These are phyloP conservation scores for Epichloe bromicola DNA, from an alignment of 2,329 filamentous ascomycete species.

Conservation along the genomic window DNA sequence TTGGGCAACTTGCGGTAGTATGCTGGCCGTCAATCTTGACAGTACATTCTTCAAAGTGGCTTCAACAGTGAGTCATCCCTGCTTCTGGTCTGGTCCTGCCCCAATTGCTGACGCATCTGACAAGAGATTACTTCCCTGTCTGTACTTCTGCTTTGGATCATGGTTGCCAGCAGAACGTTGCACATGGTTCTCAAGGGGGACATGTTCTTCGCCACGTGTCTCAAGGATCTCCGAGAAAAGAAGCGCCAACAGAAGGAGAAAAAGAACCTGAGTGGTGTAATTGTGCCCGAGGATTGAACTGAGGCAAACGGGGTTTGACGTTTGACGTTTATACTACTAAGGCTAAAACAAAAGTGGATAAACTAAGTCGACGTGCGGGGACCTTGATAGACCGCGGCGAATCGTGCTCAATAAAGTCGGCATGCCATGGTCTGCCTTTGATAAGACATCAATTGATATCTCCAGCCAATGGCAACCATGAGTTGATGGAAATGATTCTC, in stretches of 20 bases:
- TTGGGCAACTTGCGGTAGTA: slow-evolving; percentile 27
- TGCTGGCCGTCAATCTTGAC: slow-evolving; percentile 27
- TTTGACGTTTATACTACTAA: no score
- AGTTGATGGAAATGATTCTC: background rate
- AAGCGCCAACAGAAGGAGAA: slow-evolving; percentile 7
- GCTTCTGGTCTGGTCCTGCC: background rate
- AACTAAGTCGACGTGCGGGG: background rate
- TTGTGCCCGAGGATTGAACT: background rate
- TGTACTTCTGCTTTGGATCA: slow-evolving; percentile 28
- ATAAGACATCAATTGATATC: background rate
- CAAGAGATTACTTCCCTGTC: slow-evolving; percentile 25
- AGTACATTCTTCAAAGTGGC: slow-evolving; percentile 30
- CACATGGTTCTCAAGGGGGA: slow-evolving; percentile 26
- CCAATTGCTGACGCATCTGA: background rate
- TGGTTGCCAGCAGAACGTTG: slow-evolving; percentile 26
- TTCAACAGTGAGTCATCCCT: slow-evolving; percentile 18
- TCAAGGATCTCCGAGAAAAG: slow-evolving; percentile 25
- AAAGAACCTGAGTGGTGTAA: slow-evolving; percentile 12
- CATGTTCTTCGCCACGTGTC: slow-evolving; percentile 32
- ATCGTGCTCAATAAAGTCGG: background rate
- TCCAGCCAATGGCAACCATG: background rate
- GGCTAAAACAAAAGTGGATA: background rate
- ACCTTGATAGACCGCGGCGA: background rate
- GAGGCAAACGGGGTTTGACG: no score
- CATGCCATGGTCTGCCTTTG: background rate